Evolutionary conservation across 495 filamentous ascomycete species (phyloP).

Genomic region (Aspergillus diversus): DNA sequence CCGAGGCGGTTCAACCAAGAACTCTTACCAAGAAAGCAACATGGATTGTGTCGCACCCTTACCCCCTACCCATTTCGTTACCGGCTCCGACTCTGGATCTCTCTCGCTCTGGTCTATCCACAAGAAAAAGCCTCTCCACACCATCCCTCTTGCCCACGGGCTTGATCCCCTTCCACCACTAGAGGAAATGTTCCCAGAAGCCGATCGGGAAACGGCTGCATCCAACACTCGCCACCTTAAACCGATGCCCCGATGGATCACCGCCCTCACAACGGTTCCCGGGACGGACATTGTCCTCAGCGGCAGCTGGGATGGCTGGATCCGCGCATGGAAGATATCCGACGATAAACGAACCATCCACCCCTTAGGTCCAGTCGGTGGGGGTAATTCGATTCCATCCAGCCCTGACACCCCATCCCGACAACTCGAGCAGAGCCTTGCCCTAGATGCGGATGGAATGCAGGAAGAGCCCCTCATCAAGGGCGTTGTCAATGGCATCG

Average conservation of each 20-base stretch:
- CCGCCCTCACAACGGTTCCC: conserved; percentile 80
- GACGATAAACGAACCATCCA: conserved; percentile 82
- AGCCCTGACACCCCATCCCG: conserved; percentile 41
- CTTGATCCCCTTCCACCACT: conserved; percentile 67
- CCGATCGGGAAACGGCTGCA: conserved; percentile 59
- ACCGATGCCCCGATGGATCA: conserved; percentile 77
- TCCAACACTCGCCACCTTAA: conserved; percentile 52
- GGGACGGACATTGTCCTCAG: conserved; percentile 86
- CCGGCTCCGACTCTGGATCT: conserved; percentile 86
- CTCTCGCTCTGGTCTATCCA: conserved; percentile 86
- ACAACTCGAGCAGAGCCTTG: conserved; percentile 42
- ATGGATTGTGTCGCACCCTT: conserved; percentile 89
- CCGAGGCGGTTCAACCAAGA: conserved; percentile 70
- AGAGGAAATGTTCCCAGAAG: conserved; percentile 72
- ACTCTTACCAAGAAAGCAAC: conserved; percentile 73
- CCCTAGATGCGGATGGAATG: conserved; percentile 15
- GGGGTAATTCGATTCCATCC: conserved; percentile 19
- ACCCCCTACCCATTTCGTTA: conserved; percentile 88
- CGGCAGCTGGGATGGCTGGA: conserved; percentile 90
- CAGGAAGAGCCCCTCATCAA: conserved; percentile 50
- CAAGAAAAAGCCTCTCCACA: conserved; percentile 94
- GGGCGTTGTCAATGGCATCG: conserved; percentile 84
- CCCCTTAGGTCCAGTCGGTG: conserved; percentile 67
- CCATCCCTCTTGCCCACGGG: conserved; percentile 79
- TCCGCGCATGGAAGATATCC: conserved; percentile 83